Conservation (phyloP, 208 protist genomes). For the Willaertia magna region DNA sequence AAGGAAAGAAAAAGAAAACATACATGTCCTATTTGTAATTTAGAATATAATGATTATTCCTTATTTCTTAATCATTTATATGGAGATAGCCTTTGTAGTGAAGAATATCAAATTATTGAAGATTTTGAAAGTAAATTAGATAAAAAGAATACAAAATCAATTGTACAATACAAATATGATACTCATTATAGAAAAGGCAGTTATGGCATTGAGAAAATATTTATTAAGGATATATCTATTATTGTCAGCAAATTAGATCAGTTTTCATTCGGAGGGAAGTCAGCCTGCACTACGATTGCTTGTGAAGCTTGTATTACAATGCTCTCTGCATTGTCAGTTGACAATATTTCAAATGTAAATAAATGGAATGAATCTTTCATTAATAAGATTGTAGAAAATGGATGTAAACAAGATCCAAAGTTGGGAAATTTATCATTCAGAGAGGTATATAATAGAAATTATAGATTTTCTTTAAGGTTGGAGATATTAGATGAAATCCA, state of each 20-base stretch:
- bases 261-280: background rate
- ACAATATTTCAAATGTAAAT: background rate
- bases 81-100: background rate
- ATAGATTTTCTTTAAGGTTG: background rate
- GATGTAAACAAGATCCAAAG: background rate
- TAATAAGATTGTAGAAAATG: background rate
- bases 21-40: background rate
- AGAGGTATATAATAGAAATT: background rate
- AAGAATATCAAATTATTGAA: background rate
- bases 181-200: background rate
- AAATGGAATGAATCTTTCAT: background rate
- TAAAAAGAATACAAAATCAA: background rate
- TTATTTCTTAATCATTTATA: background rate
- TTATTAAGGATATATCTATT: background rate
- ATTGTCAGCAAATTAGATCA: background rate
- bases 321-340: background rate
- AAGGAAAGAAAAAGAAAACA: too few relatives aligned
- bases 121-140: background rate
- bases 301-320: background rate
- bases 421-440: background rate
- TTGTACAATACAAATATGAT: background rate
- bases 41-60: background rate
- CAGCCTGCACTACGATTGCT: background rate
- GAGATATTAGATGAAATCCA: background rate
- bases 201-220: background rate